These are phyloP conservation scores for Volutella citrinella DNA, from an alignment of 2,329 filamentous ascomycete genomes.

Conservation along the genomic window DNA sequence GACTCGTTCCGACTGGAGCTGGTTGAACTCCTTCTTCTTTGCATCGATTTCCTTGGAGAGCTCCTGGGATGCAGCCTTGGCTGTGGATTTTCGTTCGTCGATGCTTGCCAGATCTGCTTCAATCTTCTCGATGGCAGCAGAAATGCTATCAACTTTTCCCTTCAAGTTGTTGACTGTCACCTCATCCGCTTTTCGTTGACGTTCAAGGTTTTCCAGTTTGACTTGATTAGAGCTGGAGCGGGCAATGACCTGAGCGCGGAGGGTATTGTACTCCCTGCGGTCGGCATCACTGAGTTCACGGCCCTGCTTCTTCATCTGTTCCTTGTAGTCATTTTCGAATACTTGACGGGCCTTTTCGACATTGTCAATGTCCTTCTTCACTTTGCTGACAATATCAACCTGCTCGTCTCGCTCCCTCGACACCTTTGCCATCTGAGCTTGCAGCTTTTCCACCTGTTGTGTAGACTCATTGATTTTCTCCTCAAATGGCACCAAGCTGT, in stretches of 20 bases:
- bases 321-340: conserved; percentile 85
- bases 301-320: conserved; percentile 81
- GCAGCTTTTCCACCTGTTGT: conserved; percentile 65
- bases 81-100: conserved; percentile 62
- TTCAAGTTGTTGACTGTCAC: conserved; percentile 87
- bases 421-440: conserved; percentile 66
- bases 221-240: conserved; percentile 77
- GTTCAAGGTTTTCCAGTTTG: conserved; percentile 80
- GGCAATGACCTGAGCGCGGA: conserved; percentile 81
- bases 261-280: conserved; percentile 81
- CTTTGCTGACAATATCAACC: conserved; percentile 63
- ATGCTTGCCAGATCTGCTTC: conserved; percentile 69
- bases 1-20: conserved; percentile 77
- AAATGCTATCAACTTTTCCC: conserved; percentile 77
- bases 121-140: conserved; percentile 71
- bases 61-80: conserved; percentile 62
- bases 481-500: conserved; percentile 81
- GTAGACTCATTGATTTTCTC: conserved; percentile 84
- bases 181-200: conserved; percentile 86
- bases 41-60: conserved; percentile 73
- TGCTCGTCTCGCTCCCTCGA: conserved; percentile 75
- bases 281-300: conserved; percentile 82
- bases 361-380: conserved; percentile 74
- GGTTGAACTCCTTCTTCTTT: conserved; percentile 90
- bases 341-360: conserved; percentile 88